phyloP scores from a whole-genome alignment of 2,329 filamentous ascomycete species.

The Aspergillus ruber region DNA sequence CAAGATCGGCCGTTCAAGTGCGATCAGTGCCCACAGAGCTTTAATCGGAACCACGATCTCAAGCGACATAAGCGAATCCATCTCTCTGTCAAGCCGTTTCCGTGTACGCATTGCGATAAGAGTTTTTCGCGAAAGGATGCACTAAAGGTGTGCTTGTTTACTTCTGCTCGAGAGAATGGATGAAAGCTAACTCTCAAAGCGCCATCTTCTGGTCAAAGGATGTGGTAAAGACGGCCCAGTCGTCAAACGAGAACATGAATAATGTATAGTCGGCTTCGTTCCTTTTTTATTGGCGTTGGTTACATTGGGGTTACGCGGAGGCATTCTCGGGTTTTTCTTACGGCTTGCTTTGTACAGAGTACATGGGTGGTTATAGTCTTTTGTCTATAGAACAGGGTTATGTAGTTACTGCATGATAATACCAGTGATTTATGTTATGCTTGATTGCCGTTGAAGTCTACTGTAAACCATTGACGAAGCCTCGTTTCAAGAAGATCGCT shows the following conservation, averaged over 20 bases:
- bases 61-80: conserved; percentile 96
- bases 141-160: conserved; percentile 65
- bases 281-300: too few species aligned
- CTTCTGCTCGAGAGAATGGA: background rate
- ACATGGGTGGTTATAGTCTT: too few species aligned
- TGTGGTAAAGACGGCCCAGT: conserved; percentile 48
- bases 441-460: too few species aligned
- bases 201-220: conserved; percentile 62
- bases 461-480: too few species aligned
- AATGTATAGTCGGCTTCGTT: background rate
- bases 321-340: background rate
- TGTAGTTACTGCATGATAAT: too few species aligned
- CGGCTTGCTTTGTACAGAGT: too few species aligned
- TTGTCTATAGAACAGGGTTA: too few species aligned
- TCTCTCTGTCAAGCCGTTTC: conserved; percentile 89
- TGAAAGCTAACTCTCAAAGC: conserved; percentile 32
- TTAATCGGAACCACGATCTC: conserved; percentile 92
- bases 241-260: background rate
- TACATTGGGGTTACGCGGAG: background rate
- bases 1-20: conserved; percentile 92
- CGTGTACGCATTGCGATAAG: conserved; percentile 86
- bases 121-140: conserved; percentile 96
- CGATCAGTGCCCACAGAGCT: conserved; percentile 84
- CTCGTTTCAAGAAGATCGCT: too few species aligned
- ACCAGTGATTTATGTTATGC: too few species aligned